phyloP scores from a whole-genome alignment of 805 yeast species.

The Lipomyces sp. region DNA sequence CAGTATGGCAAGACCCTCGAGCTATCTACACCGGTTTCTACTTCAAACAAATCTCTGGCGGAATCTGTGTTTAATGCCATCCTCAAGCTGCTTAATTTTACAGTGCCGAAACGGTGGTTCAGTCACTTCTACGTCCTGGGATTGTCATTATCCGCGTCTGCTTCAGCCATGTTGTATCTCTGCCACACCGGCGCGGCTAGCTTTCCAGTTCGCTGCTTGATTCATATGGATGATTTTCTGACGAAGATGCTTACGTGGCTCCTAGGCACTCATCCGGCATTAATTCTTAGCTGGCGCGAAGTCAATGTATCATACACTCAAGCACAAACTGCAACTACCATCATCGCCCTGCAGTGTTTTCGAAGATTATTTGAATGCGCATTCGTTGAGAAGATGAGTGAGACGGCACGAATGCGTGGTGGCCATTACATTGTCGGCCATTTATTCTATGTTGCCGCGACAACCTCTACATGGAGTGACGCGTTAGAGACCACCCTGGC shows the following conservation, averaged over 20 bases:
- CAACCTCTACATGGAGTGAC: conserved; percentile 15
- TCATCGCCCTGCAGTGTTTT: conserved; percentile 50
- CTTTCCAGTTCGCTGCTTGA: conserved; percentile 6
- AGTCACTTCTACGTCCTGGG: conserved; percentile 44
- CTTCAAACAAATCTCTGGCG: not conserved
- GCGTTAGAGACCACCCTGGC: conserved; percentile 6
- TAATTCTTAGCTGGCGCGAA: not conserved
- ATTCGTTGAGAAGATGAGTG: conserved; percentile 49
- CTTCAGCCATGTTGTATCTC: not conserved
- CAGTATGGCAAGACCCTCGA: conserved; percentile 30
- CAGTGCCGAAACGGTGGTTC: conserved; percentile 46
- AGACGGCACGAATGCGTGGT: conserved; percentile 56
- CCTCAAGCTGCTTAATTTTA: conserved; percentile 13
- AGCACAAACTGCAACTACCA: conserved; percentile 8
- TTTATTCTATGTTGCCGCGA: conserved; percentile 50
- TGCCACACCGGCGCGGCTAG: not conserved
- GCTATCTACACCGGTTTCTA: not conserved
- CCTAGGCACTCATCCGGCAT: not conserved
- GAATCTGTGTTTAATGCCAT: not conserved
- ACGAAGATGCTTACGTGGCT: not conserved
- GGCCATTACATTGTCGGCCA: conserved; percentile 65
- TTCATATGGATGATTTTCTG: conserved; percentile 3
- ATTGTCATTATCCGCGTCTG: conserved; percentile 1
- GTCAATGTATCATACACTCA: conserved; percentile 3
- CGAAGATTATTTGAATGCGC: conserved; percentile 59